Evolutionary conservation across 768 basidiomycete species (phyloP), one percentile per base, ranked within the genome.

Genomic region (Daedalea quercina): DNA sequence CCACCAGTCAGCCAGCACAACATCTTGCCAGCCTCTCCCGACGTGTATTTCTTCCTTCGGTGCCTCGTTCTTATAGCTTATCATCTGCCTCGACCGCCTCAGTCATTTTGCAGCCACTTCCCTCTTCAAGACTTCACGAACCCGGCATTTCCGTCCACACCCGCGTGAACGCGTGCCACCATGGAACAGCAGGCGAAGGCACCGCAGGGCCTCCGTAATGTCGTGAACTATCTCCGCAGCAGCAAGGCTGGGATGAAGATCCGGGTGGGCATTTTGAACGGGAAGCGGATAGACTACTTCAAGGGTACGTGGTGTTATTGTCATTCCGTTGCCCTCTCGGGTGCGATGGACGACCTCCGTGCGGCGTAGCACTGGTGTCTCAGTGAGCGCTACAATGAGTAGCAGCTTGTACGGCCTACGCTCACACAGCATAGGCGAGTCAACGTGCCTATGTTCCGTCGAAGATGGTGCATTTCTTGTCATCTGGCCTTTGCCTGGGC

Each of bases 201-300:
- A 15, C 81, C 92, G 12, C 77, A 82, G 44, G 86, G 94, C 48
- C 72, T 91, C 47, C 83, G 84, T 61, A 86, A 84, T 62, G 84
- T 94, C 46, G 90, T 90, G 50, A 80, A 89, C 59, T 99, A 90
- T 64, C 74, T 99, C 47, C 83, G 96, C 43, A 85, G 88, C 58
- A 85, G 87, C 60, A 85, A 84, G 62, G 77, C 90, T 13, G 91
- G 91, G 1, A 82, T 97, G 62, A 97, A 96, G 74, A 79, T 85
- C 50, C 79, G 91, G 57, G 85, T 87, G 9, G 96, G 96, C 20
- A 87, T 94, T 9, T 72, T 97, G 63, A 91, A 91, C 61, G 95
- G 95, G 22, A 96, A 95, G 70, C 85, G 95, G 33, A 72, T 94
- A 48, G 95, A 98, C 69, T 99, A 98, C 72, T 99, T 98, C 78